Conservation (phyloP, 208 protist genomes). For the Strigomonas culicis region DNA sequence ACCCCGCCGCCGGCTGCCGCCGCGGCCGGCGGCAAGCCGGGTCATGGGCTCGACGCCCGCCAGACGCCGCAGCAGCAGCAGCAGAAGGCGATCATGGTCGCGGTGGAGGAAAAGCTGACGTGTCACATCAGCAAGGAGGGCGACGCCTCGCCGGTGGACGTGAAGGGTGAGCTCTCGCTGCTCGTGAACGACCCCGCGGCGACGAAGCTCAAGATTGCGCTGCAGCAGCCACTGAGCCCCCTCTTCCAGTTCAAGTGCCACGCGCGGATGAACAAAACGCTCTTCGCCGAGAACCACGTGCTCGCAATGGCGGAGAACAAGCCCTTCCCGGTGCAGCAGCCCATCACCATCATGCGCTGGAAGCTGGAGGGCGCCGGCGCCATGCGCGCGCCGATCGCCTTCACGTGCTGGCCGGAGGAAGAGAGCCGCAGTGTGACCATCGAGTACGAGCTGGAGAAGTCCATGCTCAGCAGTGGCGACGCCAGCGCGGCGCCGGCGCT, state of each 20-base stretch:
- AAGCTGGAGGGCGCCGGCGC: slow-evolving; percentile 18
- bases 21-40: neutral
- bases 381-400: slow-evolving; percentile 48
- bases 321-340: slow-evolving; percentile 75
- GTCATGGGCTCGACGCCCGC: neutral
- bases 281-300: slow-evolving; percentile 73
- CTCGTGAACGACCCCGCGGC: slow-evolving; percentile 61
- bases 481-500: slow-evolving; percentile 25
- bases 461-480: too few relatives aligned
- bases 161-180: slow-evolving; percentile 76
- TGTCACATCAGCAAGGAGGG: slow-evolving; percentile 57
- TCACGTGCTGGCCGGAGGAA: slow-evolving; percentile 77
- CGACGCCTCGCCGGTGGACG: slow-evolving; percentile 35
- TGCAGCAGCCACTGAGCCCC: slow-evolving; percentile 17
- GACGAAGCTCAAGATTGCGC: slow-evolving; percentile 44
- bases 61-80: neutral
- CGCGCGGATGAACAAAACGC: slow-evolving; percentile 78
- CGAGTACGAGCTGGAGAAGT: slow-evolving; percentile 76
- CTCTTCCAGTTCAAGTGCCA: slow-evolving; percentile 84
- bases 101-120: slow-evolving; percentile 65
- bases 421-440: slow-evolving; percentile 54
- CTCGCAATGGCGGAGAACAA: slow-evolving; percentile 76
- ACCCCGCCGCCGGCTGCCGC: neutral
- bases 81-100: slow-evolving; percentile 40
- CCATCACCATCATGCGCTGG: slow-evolving; percentile 79